Evolutionary conservation across 139 green algal species (phyloP).

Genomic region (Haematococcus lacustris): DNA sequence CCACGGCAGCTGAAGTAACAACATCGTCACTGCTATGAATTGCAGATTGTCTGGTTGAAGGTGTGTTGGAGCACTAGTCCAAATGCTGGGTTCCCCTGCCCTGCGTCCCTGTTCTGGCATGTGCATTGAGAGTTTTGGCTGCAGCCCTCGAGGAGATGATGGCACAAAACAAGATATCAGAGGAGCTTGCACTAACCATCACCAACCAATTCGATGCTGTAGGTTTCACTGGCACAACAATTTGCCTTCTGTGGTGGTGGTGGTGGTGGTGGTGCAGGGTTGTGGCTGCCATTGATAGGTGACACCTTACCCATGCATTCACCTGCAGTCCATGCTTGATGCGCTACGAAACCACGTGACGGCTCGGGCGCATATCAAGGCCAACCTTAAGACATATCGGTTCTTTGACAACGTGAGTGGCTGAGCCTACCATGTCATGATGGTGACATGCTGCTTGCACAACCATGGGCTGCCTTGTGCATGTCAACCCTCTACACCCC

Average conservation of each 20-base stretch:
- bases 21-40: not conserved
- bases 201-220: not conserved
- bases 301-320: not conserved
- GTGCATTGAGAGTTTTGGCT: not conserved
- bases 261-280: not conserved
- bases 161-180: constrained; percentile 2
- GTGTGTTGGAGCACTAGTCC: not conserved
- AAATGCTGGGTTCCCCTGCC: not conserved
- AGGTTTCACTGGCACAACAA: not conserved
- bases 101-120: not conserved
- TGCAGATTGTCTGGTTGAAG: constrained; percentile 12
- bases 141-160: constrained; percentile 30
- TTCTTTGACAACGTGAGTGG: constrained; percentile 47
- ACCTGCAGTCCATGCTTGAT: constrained; percentile 32
- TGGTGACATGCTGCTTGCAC: too few relatives aligned
- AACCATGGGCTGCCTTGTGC: too few relatives aligned
- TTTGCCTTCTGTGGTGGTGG: not conserved
- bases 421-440: not conserved
- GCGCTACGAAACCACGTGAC: constrained; percentile 38
- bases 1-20: not conserved
- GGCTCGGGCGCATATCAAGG: constrained; percentile 39
- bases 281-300: too few relatives aligned
- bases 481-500: too few relatives aligned
- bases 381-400: constrained; percentile 46
- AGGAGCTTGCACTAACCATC: not conserved